Conservation (phyloP, 192 early-diverging fungal genomes). For the Coemansia erecta region DNA sequence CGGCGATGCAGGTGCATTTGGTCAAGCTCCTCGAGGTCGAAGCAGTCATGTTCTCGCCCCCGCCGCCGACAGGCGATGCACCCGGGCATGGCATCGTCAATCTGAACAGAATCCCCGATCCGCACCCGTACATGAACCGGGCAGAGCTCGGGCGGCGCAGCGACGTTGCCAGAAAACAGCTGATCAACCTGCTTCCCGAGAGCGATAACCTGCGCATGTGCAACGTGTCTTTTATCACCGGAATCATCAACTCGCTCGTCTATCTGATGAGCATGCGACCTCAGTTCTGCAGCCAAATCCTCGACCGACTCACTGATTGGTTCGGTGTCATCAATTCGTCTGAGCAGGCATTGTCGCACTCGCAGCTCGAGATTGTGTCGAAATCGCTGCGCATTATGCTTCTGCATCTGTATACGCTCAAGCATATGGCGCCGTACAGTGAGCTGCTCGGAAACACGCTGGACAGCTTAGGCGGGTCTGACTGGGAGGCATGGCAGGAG, state of each 20-base stretch:
- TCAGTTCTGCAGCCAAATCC: constrained; percentile 34
- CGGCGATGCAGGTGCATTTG: constrained; percentile 38
- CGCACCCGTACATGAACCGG: constrained; percentile 31
- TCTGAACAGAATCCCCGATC: constrained; percentile 17
- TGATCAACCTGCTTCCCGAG: constrained; percentile 40
- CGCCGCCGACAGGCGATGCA: not conserved
- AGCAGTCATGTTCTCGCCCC: constrained; percentile 26
- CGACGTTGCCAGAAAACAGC: constrained; percentile 33
- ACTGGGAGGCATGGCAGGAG: constrained; percentile 43
- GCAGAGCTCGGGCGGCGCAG: constrained; percentile 25
- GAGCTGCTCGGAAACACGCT: constrained; percentile 34
- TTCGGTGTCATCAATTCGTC: constrained; percentile 42
- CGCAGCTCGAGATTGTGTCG: constrained; percentile 34
- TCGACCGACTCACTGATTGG: constrained; percentile 38
- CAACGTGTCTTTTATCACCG: constrained; percentile 51
- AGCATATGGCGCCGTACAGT: constrained; percentile 27
- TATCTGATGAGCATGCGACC: constrained; percentile 48
- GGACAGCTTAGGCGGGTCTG: constrained; percentile 38
- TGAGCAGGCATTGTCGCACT: constrained; percentile 33
- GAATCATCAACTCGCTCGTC: constrained; percentile 39
- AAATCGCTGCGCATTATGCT: constrained; percentile 44
- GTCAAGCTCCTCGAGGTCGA: constrained; percentile 49
- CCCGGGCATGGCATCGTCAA: not conserved
- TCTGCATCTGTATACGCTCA: constrained; percentile 37
- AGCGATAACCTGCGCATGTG: constrained; percentile 42